Conservation (phyloP, 768 basidiomycete genomes). For the Coprinopsis sp. region DNA sequence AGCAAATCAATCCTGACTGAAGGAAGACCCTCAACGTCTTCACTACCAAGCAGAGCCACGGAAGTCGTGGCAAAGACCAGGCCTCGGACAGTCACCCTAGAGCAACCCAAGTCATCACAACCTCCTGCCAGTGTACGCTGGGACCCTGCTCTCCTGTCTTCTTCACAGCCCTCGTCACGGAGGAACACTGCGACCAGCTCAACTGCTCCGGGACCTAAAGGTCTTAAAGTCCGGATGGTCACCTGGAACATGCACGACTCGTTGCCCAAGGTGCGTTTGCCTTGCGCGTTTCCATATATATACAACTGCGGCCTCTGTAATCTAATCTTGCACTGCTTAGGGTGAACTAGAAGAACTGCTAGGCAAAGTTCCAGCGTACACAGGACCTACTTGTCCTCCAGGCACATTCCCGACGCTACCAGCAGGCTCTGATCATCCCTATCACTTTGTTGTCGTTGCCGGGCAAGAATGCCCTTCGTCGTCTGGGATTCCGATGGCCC, state of each 20-base stretch:
- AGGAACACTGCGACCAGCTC: not conserved
- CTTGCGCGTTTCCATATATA: not conserved
- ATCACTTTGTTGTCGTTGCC: conserved; percentile 69
- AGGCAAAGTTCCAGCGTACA: conserved; percentile 51
- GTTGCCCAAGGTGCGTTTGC: conserved; percentile 55
- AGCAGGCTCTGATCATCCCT: conserved; percentile 55
- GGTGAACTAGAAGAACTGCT: conserved; percentile 71
- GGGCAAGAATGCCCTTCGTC: conserved; percentile 83
- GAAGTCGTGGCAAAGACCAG: not conserved
- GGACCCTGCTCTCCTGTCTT: not conserved
- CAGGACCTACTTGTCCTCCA: conserved; percentile 19
- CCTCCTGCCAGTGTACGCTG: not conserved
- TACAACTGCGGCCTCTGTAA: not conserved
- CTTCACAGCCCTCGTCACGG: not conserved
- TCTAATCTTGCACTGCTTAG: conserved; percentile 28
- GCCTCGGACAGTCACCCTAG: too few species aligned
- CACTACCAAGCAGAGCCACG: too few species aligned
- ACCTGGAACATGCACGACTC: conserved; percentile 90
- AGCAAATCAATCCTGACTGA: too few species aligned
- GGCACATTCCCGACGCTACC: conserved; percentile 43
- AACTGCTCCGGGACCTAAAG: conserved; percentile 1
- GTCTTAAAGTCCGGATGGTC: conserved; percentile 60
- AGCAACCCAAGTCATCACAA: too few species aligned
- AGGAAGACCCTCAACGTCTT: too few species aligned
- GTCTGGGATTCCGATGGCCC: conserved; percentile 75